Evolutionary conservation across 164 flowering plant genomes (phyloP).

Genomic region (Brasenia schreberi): DNA sequence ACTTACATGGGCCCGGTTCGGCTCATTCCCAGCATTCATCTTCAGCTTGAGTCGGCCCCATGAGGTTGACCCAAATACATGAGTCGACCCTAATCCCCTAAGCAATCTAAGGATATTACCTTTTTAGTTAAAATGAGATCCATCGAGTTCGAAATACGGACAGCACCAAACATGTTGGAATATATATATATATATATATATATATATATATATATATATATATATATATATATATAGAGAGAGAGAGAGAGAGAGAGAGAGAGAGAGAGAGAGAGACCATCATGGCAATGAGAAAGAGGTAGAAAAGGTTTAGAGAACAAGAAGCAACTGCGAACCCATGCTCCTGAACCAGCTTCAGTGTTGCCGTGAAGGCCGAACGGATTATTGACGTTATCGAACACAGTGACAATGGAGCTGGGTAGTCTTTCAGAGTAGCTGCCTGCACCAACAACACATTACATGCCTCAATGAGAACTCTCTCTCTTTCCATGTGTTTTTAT

Average conservation of each 20-base stretch:
- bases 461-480: too few relatives aligned
- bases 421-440: slow-evolving; percentile 57
- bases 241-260: too few relatives aligned
- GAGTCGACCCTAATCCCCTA: too few relatives aligned
- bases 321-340: slow-evolving; percentile 17
- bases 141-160: too few relatives aligned
- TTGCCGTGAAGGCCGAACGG: slow-evolving; percentile 33
- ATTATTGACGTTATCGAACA: slow-evolving; percentile 48
- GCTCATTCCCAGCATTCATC: neutral
- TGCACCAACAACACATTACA: slow-evolving; percentile 6
- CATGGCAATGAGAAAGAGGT: slow-evolving; percentile 25
- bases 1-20: neutral
- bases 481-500: neutral
- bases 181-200: too few relatives aligned
- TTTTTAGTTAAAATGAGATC: too few relatives aligned
- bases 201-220: too few relatives aligned
- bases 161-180: too few relatives aligned
- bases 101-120: too few relatives aligned
- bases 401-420: slow-evolving; percentile 77
- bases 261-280: slow-evolving; percentile 15
- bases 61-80: too few relatives aligned
- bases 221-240: too few relatives aligned
- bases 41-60: too few relatives aligned
- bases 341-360: slow-evolving; percentile 26
- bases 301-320: slow-evolving; percentile 11